A percentile compares a stretch with the other conserved stretches of the same genome.
These are phyloP conservation scores for Acanthamoeba sp. DNA, from an alignment of 208 protist genomes.

Conservation along the genomic window DNA sequence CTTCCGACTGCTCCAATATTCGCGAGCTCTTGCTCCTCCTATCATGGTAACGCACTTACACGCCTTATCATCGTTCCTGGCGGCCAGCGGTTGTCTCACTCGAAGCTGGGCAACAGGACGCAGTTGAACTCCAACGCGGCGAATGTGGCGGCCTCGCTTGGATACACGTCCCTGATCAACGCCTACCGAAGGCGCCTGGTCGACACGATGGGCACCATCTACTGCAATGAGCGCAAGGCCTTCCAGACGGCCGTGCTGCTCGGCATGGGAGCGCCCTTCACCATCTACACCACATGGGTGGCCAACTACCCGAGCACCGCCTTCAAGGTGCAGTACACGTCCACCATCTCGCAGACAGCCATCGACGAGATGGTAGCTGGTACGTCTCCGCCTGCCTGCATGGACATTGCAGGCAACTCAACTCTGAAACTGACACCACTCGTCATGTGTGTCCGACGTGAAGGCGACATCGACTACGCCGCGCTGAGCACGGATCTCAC, in stretches of 20 bases:
- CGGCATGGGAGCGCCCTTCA: conserved; percentile 3
- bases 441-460: too few relatives aligned
- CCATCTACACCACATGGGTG: conserved; percentile 20
- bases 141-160: background rate
- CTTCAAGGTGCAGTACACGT: conserved; percentile 32
- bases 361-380: conserved; percentile 5
- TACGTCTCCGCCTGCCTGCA: background rate
- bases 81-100: too few relatives aligned
- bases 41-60: background rate
- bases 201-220: conserved; percentile 52
- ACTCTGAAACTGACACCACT: too few relatives aligned
- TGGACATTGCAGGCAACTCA: too few relatives aligned
- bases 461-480: conserved; percentile 5
- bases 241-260: conserved; percentile 40
- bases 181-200: background rate
- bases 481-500: background rate
- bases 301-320: conserved; percentile 14
- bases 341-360: background rate
- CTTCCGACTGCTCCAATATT: conserved; percentile 11
- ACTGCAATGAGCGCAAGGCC: background rate
- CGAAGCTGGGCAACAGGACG: background rate
- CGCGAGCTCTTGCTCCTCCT: background rate
- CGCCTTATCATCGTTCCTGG: too few relatives aligned
- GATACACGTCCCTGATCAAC: conserved; percentile 11
- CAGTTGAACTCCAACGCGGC: background rate